Evolutionary conservation across 805 yeast species (phyloP), one percentile per base, ranked within the genome.

Genomic region (Ogataea naganishii): DNA sequence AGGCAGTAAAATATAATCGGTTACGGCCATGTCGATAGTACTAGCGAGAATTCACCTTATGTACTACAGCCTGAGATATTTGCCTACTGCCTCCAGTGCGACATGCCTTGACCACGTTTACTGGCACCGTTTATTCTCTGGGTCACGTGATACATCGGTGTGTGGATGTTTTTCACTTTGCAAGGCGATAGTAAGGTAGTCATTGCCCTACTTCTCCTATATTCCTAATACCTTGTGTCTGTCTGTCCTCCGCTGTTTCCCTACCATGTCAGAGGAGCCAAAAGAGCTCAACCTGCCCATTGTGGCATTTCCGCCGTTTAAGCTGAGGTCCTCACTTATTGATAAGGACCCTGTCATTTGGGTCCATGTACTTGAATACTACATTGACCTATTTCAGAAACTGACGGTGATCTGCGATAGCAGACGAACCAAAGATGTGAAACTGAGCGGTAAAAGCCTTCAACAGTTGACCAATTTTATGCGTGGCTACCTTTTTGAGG

Each of bases 281-380:
- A 18, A 27, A 25, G 30, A 32, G 9, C 12, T 58, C 8, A 56
- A 66, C 26, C 56, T 76, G 4, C 83, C 83, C 3, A 68, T 80
- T 7, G 80, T 81, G 13, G 67, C 70, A 16, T 81, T 73, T 36
- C 92, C 92, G 7, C 86, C 88, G 2, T 80, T 80, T 54, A 69
- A 70, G 37, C 63, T 81, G 17, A 60, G 92, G 20, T 80, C 88
- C 0, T 74, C 84, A n/a, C 58, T 81, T 47, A 76, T 79, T 6
- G 92, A 81, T 46, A 80, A 73, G 37, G 94, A 81, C 47, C 94
- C 94, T 0, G 86, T 81, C 14, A 81, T 81, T 7, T 81, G 89
- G 86, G 79, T 70, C 4, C 85, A 80, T 48, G 53, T 79, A 14
- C 52, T 81, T 12, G 83, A 78, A 40, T 70, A 71, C 3, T 81